phyloP scores from a whole-genome alignment of 73 alveolate species.

The Paramecium biaurelia region DNA sequence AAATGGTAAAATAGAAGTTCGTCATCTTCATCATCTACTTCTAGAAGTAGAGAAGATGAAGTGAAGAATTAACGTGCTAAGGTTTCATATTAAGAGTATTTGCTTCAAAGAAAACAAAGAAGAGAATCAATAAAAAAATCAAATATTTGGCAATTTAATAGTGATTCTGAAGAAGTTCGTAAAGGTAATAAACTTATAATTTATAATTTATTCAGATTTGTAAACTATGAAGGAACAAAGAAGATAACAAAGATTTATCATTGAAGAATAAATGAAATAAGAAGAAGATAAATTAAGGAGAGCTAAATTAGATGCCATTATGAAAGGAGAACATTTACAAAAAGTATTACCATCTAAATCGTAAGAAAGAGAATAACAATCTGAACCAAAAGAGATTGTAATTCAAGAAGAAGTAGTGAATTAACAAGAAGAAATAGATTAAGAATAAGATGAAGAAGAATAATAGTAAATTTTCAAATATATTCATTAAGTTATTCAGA shows the following conservation, averaged over 20 bases:
- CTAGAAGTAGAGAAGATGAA: neutral
- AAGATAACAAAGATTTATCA: neutral
- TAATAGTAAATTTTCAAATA: neutral
- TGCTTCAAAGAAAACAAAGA: conserved; percentile 6
- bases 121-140: conserved; percentile 38
- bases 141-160: conserved; percentile 13
- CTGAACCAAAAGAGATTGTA: neutral
- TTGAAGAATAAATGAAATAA: conserved; percentile 14
- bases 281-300: conserved; percentile 49
- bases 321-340: conserved; percentile 43
- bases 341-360: conserved; percentile 30
- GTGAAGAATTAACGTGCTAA: neutral
- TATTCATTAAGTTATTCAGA: conserved; percentile 11
- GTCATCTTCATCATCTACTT: conserved; percentile 4
- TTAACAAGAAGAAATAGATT: neutral
- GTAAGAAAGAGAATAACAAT: neutral
- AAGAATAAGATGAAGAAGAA: conserved; percentile 26
- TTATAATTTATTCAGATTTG: neutral
- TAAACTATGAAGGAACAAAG: conserved; percentile 16
- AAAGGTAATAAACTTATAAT: neutral
- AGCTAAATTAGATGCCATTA: conserved; percentile 46
- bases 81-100: conserved; percentile 19
- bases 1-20: neutral
- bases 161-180: conserved; percentile 26
- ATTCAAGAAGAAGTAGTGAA: neutral